phyloP scores from a whole-genome alignment of 1,139 yeast species.

The Geotrichum australiense region DNA sequence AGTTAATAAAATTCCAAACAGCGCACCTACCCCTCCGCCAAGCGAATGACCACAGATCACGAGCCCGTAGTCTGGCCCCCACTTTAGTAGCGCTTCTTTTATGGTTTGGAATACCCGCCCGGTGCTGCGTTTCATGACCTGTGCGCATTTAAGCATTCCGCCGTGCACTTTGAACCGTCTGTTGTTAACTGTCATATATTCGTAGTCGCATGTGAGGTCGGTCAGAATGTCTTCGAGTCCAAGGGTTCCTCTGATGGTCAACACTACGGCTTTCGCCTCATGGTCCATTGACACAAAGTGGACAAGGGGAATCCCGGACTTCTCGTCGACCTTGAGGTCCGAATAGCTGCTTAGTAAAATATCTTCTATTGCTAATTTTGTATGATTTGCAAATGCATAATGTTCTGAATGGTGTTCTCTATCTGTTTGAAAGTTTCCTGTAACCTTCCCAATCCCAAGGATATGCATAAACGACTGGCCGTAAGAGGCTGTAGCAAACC shows the following conservation, averaged over 20 bases:
- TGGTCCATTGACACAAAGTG: constrained; percentile 34
- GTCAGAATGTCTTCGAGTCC: constrained; percentile 35
- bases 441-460: constrained; percentile 29
- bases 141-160: constrained; percentile 34
- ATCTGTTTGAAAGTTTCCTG: constrained; percentile 23
- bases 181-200: constrained; percentile 30
- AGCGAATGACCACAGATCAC: constrained; percentile 35
- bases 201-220: constrained; percentile 33
- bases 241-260: constrained; percentile 34
- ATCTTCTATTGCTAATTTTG: constrained; percentile 30
- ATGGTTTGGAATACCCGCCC: constrained; percentile 29
- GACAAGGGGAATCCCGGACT: constrained; percentile 31
- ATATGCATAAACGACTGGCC: constrained; percentile 35
- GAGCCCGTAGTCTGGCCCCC: constrained; percentile 31
- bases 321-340: constrained; percentile 26
- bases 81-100: constrained; percentile 24
- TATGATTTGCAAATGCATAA: constrained; percentile 33
- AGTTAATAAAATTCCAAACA: constrained; percentile 30
- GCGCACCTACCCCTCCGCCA: constrained; percentile 35
- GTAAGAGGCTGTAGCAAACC: constrained; percentile 34
- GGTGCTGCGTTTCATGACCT: constrained; percentile 22
- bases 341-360: constrained; percentile 31
- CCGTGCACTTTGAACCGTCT: constrained; percentile 31
- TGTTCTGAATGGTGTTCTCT: constrained; percentile 30
- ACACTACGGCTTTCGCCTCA: constrained; percentile 30